Conservation (phyloP, 495 filamentous ascomycete species). For the Neurospora sublineolata region DNA sequence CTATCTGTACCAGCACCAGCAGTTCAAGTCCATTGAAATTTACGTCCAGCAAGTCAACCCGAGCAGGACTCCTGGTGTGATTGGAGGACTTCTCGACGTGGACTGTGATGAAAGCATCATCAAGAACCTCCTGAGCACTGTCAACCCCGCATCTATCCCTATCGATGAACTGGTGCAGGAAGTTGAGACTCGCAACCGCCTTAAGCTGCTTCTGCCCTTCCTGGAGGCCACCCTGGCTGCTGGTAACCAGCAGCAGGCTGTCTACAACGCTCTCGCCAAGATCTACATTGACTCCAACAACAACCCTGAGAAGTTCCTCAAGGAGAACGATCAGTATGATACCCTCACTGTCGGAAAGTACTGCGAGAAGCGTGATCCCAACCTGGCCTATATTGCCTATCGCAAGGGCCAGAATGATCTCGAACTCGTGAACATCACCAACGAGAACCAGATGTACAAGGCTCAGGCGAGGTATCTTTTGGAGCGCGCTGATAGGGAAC, state of each 20-base stretch:
- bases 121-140: slow-evolving; percentile 80
- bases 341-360: slow-evolving; percentile 90
- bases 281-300: slow-evolving; percentile 99
- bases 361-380: slow-evolving; percentile 97
- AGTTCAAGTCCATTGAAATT: slow-evolving; percentile 98
- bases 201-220: slow-evolving; percentile 94
- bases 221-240: slow-evolving; percentile 81
- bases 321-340: slow-evolving; percentile 97
- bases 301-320: slow-evolving; percentile 95
- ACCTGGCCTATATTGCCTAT: slow-evolving; percentile 91
- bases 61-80: slow-evolving; percentile 79
- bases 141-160: slow-evolving; percentile 74
- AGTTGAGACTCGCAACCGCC: slow-evolving; percentile 87
- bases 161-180: slow-evolving; percentile 94
- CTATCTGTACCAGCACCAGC: slow-evolving; percentile 97
- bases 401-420: slow-evolving; percentile 95
- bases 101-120: slow-evolving; percentile 95
- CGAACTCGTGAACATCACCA: slow-evolving; percentile 94
- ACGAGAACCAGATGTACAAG: slow-evolving; percentile 98
- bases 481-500: slow-evolving; percentile 76
- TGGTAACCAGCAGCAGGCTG: slow-evolving; percentile 94
- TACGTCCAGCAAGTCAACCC: slow-evolving; percentile 99
- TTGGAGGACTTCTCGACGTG: slow-evolving; percentile 92
- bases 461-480: slow-evolving; percentile 92
- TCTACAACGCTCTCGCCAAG: slow-evolving; percentile 97